phyloP scores from a whole-genome alignment of 148 eudicot genomes.

The Beta vulgaris region DNA sequence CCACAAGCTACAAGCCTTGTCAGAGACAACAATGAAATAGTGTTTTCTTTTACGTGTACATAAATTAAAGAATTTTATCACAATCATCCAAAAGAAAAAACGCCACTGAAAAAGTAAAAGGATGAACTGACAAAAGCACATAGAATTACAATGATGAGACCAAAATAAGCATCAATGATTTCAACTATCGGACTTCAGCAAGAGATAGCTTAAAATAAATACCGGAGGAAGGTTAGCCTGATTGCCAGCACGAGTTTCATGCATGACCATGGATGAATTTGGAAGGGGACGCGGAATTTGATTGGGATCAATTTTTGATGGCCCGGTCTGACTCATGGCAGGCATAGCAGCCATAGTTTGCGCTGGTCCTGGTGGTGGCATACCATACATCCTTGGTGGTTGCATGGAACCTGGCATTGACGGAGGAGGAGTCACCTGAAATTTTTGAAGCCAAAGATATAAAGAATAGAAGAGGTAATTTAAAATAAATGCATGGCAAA shows the following conservation, averaged over 20 bases:
- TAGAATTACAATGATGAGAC: background rate
- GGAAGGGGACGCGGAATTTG: slow-evolving; percentile 93
- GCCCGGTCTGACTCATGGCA: slow-evolving; percentile 58
- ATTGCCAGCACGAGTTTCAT: slow-evolving; percentile 88
- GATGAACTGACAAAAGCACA: background rate
- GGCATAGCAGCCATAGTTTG: slow-evolving; percentile 65
- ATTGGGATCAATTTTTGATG: slow-evolving; percentile 86
- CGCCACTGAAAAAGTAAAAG: background rate
- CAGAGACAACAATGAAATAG: background rate
- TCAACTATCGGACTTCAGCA: background rate
- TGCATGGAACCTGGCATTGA: slow-evolving; percentile 62
- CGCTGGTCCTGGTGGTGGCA: slow-evolving; percentile 65
- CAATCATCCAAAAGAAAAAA: background rate
- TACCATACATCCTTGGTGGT: slow-evolving; percentile 67
- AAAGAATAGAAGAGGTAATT: slow-evolving; percentile 2
- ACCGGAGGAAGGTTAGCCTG: slow-evolving; percentile 96
- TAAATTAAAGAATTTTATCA: background rate
- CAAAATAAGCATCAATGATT: background rate
- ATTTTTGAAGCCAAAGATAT: slow-evolving; percentile 25
- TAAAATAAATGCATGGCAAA: background rate
- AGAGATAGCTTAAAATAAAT: slow-evolving; percentile 19
- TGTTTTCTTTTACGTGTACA: background rate
- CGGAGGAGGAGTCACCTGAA: slow-evolving; percentile 63
- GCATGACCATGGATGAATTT: slow-evolving; percentile 54
- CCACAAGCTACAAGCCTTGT: background rate